These are phyloP conservation scores for Diaporthe humulicola DNA, from an alignment of 2,329 filamentous ascomycete species.

Conservation along the genomic window DNA sequence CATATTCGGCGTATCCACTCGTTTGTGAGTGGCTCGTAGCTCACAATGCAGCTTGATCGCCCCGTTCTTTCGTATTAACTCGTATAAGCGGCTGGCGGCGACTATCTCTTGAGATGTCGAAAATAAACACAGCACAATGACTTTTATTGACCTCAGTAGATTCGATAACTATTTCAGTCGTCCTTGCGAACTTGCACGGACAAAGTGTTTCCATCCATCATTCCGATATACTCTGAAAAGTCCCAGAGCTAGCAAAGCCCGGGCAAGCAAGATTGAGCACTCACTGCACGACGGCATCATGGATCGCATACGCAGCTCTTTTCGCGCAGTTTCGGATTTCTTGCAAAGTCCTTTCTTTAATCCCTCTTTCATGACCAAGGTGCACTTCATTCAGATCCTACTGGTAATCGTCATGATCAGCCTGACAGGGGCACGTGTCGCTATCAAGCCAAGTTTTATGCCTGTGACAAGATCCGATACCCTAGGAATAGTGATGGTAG, in stretches of 20 bases:
- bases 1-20: not conserved
- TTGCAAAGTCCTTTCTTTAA: not conserved
- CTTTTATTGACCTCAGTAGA: not conserved
- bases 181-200: not conserved
- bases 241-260: not conserved
- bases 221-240: not conserved
- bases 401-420: not conserved
- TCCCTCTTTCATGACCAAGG: not conserved
- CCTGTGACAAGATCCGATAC: slow-evolving; percentile 23
- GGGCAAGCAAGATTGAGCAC: not conserved
- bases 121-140: not conserved
- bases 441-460: not conserved
- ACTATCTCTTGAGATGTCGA: too few species aligned
- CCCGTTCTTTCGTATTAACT: not conserved
- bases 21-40: not conserved
- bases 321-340: not conserved
- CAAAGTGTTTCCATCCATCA: not conserved
- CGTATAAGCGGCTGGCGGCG: not conserved
- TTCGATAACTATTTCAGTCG: not conserved
- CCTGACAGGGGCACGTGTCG: slow-evolving; percentile 4
- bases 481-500: slow-evolving; percentile 6
- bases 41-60: too few species aligned
- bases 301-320: not conserved
- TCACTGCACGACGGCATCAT: not conserved
- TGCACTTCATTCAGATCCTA: slow-evolving; percentile 1